Conservation (phyloP, 2,329 filamentous ascomycete genomes). For the Polytolypa hystricis region DNA sequence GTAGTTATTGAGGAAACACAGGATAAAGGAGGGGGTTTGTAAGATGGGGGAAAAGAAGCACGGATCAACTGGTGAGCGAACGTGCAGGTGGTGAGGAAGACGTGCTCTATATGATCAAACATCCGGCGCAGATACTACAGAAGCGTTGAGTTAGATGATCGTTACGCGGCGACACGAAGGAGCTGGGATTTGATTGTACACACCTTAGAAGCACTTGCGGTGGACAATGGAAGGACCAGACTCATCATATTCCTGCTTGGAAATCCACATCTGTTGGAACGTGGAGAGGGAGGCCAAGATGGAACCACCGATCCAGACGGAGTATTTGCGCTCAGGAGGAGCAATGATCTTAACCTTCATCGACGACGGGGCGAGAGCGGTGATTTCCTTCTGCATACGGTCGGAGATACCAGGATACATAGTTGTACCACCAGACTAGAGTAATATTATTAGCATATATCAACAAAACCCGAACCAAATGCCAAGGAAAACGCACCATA, state of each 20-base stretch:
- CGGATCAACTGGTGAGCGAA: background rate
- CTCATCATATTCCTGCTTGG: constrained; percentile 99
- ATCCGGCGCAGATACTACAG: background rate
- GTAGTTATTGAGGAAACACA: background rate
- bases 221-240: constrained; percentile 97
- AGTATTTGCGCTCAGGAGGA: constrained; percentile 99
- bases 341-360: constrained; percentile 99
- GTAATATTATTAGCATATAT: constrained; percentile 3
- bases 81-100: background rate
- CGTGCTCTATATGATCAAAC: background rate
- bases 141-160: too few relatives aligned
- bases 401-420: constrained; percentile 99
- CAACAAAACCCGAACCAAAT: background rate
- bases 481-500: constrained; percentile 61
- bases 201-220: constrained; percentile 99
- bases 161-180: too few relatives aligned
- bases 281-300: constrained; percentile 98
- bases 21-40: background rate
- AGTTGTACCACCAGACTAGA: constrained; percentile 96
- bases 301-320: constrained; percentile 99
- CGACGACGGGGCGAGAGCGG: constrained; percentile 93
- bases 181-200: background rate
- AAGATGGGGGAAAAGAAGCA: background rate
- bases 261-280: constrained; percentile 99
- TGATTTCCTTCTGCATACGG: constrained; percentile 99